Percentiles rank a stretch among this genome's conserved stretches.
Evolutionary conservation across 176 grass and related monocot species (phyloP).

Genomic region (Puccinellia tenuiflora): DNA sequence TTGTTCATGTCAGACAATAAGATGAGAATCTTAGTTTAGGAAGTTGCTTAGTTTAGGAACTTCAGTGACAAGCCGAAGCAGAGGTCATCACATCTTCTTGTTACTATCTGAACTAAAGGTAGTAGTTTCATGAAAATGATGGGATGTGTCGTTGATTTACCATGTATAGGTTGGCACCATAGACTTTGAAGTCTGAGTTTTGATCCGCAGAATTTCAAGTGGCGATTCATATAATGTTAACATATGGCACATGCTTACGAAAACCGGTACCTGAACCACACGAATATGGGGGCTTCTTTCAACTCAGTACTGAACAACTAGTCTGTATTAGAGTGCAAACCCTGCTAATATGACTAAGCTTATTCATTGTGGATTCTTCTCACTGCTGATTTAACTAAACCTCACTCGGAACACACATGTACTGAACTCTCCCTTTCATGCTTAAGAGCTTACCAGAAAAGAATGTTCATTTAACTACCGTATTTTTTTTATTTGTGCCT

Average conservation of each 20-base stretch:
- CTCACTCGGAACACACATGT: not conserved
- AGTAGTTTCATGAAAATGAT: not conserved
- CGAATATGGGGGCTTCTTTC: not conserved
- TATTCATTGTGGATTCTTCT: too few species aligned
- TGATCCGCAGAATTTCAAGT: not conserved
- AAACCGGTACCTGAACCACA: not conserved
- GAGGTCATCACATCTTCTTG: not conserved
- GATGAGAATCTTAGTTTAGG: not conserved
- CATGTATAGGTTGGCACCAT: not conserved
- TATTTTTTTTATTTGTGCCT: not conserved
- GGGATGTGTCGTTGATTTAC: not conserved
- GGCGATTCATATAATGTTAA: not conserved
- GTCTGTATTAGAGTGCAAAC: not conserved
- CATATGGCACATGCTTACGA: not conserved
- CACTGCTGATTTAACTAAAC: too few species aligned
- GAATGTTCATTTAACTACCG: not conserved
- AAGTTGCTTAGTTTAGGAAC: not conserved
- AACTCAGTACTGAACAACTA: not conserved
- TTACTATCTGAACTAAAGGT: not conserved
- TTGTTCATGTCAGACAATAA: not conserved
- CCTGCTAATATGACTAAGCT: not conserved
- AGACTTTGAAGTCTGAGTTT: not conserved
- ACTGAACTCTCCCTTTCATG: too few species aligned
- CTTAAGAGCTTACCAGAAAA: not conserved
- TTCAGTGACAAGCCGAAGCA: not conserved